Conservation (phyloP, 805 yeast genomes). For the Metschnikowia dekortorum region DNA sequence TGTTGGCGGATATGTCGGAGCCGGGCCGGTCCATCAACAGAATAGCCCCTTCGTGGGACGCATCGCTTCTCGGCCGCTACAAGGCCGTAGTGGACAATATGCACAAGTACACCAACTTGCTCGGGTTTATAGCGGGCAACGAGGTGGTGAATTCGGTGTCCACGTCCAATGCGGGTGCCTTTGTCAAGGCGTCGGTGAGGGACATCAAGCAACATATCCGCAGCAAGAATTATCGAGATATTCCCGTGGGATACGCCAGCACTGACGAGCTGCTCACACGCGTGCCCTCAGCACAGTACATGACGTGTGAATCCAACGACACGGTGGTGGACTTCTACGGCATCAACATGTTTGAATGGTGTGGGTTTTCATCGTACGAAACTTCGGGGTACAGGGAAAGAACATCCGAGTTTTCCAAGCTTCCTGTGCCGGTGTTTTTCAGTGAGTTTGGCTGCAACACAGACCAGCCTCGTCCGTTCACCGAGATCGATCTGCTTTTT, state of each 20-base stretch:
- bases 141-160: conserved; percentile 31
- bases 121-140: conserved; percentile 41
- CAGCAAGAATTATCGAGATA: conserved; percentile 23
- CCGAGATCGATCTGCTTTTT: conserved; percentile 34
- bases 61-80: conserved; percentile 26
- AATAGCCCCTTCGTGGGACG: conserved; percentile 33
- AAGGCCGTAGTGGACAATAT: conserved; percentile 31
- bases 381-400: conserved; percentile 36
- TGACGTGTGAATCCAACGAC: conserved; percentile 20
- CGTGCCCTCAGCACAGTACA: conserved; percentile 24
- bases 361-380: conserved; percentile 35
- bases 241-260: conserved; percentile 41
- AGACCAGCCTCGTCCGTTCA: conserved; percentile 34
- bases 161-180: conserved; percentile 29
- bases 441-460: conserved; percentile 39
- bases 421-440: conserved; percentile 35
- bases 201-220: conserved; percentile 29
- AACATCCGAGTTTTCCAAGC: conserved; percentile 25
- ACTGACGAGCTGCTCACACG: conserved; percentile 34
- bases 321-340: conserved; percentile 31
- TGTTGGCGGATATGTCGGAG: conserved; percentile 33
- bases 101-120: conserved; percentile 27
- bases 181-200: conserved; percentile 34
- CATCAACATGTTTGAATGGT: conserved; percentile 40
- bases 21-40: conserved; percentile 33